Conservation (phyloP, 768 basidiomycete species). For the Austroboletus eburneus region DNA sequence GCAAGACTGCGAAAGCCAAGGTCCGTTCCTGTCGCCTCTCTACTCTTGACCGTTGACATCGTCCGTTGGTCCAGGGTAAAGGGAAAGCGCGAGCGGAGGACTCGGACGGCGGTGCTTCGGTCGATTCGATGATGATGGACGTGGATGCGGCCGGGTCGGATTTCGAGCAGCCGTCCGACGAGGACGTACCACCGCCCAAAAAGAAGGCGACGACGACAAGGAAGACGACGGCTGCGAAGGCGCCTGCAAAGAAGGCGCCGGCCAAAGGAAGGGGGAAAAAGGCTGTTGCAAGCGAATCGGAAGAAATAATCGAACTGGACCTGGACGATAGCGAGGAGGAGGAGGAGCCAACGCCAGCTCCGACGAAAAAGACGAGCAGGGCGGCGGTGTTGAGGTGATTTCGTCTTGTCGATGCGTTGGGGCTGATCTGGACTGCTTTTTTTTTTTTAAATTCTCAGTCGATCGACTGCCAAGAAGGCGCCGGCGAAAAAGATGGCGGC, state of each 20-base stretch:
- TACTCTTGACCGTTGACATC: not conserved
- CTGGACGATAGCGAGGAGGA: conserved; percentile 55
- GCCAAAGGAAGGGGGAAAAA: conserved; percentile 57
- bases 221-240: conserved; percentile 25
- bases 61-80: conserved; percentile 41
- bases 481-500: conserved; percentile 45
- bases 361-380: conserved; percentile 55
- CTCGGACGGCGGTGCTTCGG: conserved; percentile 46
- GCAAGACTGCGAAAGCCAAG: conserved; percentile 41
- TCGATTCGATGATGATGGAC: conserved; percentile 79
- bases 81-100: conserved; percentile 46
- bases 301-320: conserved; percentile 51
- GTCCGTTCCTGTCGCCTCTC: conserved; percentile 24
- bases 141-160: conserved; percentile 56
- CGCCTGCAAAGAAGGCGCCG: conserved; percentile 41
- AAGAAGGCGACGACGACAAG: conserved; percentile 41
- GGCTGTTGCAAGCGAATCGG: conserved; percentile 44
- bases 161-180: conserved; percentile 40
- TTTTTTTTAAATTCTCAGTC: conserved; percentile 18
- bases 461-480: conserved; percentile 47
- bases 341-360: conserved; percentile 40
- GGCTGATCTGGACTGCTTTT: not conserved
- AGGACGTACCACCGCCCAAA: conserved; percentile 38
- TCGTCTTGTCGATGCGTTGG: not conserved
- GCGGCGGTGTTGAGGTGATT: conserved; percentile 62